Conservation (phyloP, 768 basidiomycete genomes). For the Daedaleopsis sinensis region DNA sequence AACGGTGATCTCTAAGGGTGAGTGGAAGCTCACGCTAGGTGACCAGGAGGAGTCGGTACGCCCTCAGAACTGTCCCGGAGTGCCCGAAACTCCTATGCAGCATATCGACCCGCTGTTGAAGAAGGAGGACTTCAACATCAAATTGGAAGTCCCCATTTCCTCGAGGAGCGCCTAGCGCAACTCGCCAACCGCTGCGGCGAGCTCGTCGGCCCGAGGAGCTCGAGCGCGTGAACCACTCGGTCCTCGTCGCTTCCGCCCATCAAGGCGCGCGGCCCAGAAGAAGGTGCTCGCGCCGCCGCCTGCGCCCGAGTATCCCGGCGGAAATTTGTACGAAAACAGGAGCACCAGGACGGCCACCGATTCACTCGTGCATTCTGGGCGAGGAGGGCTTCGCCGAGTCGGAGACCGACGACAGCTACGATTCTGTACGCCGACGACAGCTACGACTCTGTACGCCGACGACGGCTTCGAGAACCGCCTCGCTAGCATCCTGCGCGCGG, state of each 20-base stretch:
- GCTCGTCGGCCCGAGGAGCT: constrained; percentile 47
- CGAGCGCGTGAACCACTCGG: constrained; percentile 29
- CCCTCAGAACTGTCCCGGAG: background rate
- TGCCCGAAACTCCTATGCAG: constrained; percentile 42
- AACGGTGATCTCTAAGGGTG: constrained; percentile 25
- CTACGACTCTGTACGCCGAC: constrained; percentile 22
- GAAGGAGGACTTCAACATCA: constrained; percentile 97
- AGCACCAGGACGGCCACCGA: too few species aligned
- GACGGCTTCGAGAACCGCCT: constrained; percentile 16
- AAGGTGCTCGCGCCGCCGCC: constrained; percentile 46
- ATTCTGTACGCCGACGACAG: constrained; percentile 18
- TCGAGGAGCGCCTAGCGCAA: constrained; percentile 89
- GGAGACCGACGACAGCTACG: constrained; percentile 28
- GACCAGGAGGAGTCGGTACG: constrained; percentile 97
- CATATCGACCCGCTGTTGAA: constrained; percentile 94
- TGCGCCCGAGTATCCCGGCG: constrained; percentile 22
- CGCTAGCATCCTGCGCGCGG: constrained; percentile 25
- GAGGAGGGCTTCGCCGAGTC: constrained; percentile 34
- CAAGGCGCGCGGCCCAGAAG: constrained; percentile 49
- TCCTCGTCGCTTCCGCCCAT: constrained; percentile 59
- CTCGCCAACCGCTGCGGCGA: constrained; percentile 86
- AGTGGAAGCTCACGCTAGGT: constrained; percentile 69
- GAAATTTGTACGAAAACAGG: too few species aligned
- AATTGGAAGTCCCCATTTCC: constrained; percentile 93
- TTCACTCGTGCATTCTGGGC: constrained; percentile 45